phyloP scores from a whole-genome alignment of 164 flowering plant species.

The Litsea cubeba region DNA sequence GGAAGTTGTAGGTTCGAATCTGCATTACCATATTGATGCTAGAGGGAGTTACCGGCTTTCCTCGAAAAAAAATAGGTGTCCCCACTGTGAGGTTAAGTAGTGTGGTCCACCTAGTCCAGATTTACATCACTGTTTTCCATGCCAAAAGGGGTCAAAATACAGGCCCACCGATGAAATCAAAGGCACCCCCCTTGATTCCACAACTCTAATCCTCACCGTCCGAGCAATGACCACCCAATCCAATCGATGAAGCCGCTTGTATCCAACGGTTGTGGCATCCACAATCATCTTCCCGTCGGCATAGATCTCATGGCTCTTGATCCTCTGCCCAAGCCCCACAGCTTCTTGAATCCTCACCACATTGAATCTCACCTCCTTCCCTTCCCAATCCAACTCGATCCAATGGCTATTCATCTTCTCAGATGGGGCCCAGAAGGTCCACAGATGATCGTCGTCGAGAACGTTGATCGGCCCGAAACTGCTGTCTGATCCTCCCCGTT shows the following conservation, averaged over 20 bases:
- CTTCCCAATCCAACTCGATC: conserved; percentile 49
- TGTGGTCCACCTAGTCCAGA: background rate
- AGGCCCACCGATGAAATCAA: conserved; percentile 73
- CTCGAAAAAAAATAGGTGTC: no score
- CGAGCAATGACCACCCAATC: conserved; percentile 38
- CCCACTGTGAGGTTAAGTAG: background rate
- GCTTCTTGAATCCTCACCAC: conserved; percentile 91
- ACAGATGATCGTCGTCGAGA: conserved; percentile 61
- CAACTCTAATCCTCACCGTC: conserved; percentile 43
- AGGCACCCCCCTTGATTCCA: conserved; percentile 52
- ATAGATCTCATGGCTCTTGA: conserved; percentile 52
- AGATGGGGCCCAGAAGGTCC: conserved; percentile 89
- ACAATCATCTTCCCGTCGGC: conserved; percentile 50
- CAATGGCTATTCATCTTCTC: conserved; percentile 41
- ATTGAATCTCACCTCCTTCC: conserved; percentile 50
- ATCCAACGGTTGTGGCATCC: conserved; percentile 68
- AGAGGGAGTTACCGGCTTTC: no score
- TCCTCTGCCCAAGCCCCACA: conserved; percentile 86
- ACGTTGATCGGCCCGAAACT: conserved; percentile 59
- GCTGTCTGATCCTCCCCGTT: conserved; percentile 51
- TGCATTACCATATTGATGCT: no score
- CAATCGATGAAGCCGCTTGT: conserved; percentile 87
- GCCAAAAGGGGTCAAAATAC: conserved; percentile 73
- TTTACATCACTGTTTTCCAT: background rate
- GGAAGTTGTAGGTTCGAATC: no score